phyloP scores from a whole-genome alignment of 495 filamentous ascomycete genomes.

The Pyronema omphalodes region DNA sequence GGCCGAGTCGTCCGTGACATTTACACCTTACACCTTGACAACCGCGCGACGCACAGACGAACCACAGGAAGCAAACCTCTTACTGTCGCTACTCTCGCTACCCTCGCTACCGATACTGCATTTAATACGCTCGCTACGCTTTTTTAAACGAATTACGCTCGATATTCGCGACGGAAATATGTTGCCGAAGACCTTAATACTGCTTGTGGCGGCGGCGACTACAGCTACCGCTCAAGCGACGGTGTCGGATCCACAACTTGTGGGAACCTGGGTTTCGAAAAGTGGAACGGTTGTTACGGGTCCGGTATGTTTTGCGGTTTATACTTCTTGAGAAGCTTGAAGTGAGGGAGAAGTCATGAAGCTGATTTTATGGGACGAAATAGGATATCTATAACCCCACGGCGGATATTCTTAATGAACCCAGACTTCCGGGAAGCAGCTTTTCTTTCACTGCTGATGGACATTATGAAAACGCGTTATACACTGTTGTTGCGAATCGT shows the following conservation, averaged over 20 bases:
- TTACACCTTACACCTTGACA: no score
- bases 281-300: slow-evolving; percentile 54
- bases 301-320: slow-evolving; percentile 35
- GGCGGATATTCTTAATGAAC: slow-evolving; percentile 50
- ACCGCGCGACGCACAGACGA: no score
- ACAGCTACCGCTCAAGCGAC: background rate
- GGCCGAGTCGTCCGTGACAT: no score
- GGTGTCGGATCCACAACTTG: slow-evolving; percentile 1
- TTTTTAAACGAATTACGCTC: background rate
- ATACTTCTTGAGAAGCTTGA: background rate
- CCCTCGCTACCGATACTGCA: background rate
- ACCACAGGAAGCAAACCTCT: background rate
- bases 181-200: no score
- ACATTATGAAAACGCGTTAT: slow-evolving; percentile 55
- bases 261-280: slow-evolving; percentile 63
- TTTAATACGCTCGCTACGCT: background rate
- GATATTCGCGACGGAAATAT: no score
- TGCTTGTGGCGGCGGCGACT: no score
- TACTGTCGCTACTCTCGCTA: background rate
- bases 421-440: slow-evolving; percentile 53
- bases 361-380: background rate
- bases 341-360: background rate
- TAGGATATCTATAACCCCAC: slow-evolving; percentile 61
- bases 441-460: slow-evolving; percentile 63
- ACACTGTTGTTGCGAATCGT: slow-evolving; percentile 59